These are phyloP conservation scores for Potentilla sterilis DNA, from an alignment of 306 rosid species.

Conservation along the genomic window DNA sequence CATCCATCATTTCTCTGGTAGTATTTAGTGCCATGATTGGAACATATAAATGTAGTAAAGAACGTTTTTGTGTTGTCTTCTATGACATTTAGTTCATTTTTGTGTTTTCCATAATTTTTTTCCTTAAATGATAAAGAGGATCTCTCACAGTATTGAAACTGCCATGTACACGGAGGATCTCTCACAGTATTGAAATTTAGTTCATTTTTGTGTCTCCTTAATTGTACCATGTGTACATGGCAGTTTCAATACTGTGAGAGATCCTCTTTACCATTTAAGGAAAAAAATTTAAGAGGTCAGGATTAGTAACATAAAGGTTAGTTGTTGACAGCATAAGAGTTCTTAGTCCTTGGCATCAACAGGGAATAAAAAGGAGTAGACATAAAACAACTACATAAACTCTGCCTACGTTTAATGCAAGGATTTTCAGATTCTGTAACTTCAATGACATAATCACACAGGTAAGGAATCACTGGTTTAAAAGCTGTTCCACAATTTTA, in stretches of 20 bases:
- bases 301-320: not conserved
- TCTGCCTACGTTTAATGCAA: not conserved
- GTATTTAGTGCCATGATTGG: not conserved
- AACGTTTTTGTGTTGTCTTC: not conserved
- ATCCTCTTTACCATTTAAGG: not conserved
- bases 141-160: not conserved
- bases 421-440: not conserved
- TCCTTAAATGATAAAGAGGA: not conserved
- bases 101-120: not conserved
- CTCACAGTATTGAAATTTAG: too few species aligned
- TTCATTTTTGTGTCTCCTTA: not conserved
- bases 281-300: not conserved
- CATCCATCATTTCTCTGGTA: not conserved
- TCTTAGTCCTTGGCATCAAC: constrained; percentile 2
- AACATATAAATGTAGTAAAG: not conserved
- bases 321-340: not conserved
- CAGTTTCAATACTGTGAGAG: not conserved
- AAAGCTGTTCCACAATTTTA: not conserved
- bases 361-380: not conserved
- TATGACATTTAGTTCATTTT: too few species aligned
- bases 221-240: not conserved
- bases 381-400: not conserved
- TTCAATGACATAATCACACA: not conserved
- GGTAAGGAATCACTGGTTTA: not conserved
- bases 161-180: not conserved